Conservation (phyloP, 179 eudicot species). For the Spergularia azorica region DNA sequence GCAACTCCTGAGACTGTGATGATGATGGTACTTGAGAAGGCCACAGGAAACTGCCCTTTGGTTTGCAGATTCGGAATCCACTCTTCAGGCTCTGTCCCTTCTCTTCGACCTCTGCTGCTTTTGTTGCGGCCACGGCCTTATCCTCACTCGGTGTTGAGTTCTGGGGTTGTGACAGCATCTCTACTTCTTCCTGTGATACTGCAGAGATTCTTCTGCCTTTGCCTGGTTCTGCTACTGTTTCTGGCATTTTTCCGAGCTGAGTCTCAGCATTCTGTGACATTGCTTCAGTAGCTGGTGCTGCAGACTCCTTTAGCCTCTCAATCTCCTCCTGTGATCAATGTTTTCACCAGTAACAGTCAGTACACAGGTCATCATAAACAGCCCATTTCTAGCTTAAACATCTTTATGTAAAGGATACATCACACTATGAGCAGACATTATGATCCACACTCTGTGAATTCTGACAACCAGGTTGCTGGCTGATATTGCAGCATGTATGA, state of each 20-base stretch:
- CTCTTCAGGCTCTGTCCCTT: constrained; percentile 68
- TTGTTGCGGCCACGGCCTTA: background rate
- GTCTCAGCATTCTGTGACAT: constrained; percentile 2
- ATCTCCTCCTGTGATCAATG: constrained; percentile 45
- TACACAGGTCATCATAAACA: constrained; percentile 11
- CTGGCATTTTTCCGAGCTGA: constrained; percentile 28
- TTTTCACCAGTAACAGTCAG: background rate
- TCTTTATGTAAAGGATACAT: background rate
- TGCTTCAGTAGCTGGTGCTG: constrained; percentile 11
- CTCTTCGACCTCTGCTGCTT: constrained; percentile 46
- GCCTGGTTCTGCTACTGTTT: constrained; percentile 14
- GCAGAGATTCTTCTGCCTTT: constrained; percentile 25
- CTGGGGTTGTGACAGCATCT: background rate
- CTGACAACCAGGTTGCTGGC: background rate
- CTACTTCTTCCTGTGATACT: constrained; percentile 24
- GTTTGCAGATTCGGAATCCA: constrained; percentile 90
- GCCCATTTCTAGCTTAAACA: background rate
- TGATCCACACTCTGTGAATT: too few species aligned
- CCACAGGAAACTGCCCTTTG: constrained; percentile 81
- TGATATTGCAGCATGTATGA: background rate
- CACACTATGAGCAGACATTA: background rate
- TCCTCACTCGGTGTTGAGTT: background rate
- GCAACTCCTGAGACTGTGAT: constrained; percentile 32
- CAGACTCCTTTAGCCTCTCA: constrained; percentile 25
- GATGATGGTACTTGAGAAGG: constrained; percentile 54